Evolutionary conservation across 2,329 filamentous ascomycete species (phyloP).

Genomic region (Colletotrichum eleusines): DNA sequence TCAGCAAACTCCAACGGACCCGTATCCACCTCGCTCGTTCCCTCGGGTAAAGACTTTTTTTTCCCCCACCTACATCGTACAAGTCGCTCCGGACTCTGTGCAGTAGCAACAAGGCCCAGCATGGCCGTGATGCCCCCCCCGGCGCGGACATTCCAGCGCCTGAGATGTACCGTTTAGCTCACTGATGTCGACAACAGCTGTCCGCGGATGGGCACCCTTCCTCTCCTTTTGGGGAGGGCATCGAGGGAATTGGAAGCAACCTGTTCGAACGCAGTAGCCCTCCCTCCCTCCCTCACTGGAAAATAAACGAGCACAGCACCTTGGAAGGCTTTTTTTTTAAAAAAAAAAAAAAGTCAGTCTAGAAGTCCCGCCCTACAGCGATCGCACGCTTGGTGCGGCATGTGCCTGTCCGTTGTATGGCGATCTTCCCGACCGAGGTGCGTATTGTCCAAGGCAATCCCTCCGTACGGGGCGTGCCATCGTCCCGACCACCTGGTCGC

Average conservation of each 20-base stretch:
- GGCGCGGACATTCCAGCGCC: background rate
- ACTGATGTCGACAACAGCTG: background rate
- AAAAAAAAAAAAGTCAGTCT: background rate
- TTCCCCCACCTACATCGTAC: too few relatives aligned
- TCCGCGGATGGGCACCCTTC: background rate
- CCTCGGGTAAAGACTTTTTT: background rate
- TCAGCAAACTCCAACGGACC: background rate
- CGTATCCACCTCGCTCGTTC: background rate
- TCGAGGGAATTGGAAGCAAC: background rate
- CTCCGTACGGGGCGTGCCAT: background rate
- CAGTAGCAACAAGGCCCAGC: background rate
- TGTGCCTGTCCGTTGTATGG: background rate
- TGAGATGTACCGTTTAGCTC: background rate
- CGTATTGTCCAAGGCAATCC: too few relatives aligned
- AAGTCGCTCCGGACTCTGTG: background rate
- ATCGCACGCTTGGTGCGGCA: background rate
- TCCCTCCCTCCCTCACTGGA: background rate
- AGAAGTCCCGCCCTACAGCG: background rate
- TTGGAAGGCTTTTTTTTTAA: background rate
- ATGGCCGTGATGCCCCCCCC: background rate
- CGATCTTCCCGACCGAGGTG: background rate
- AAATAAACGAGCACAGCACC: background rate
- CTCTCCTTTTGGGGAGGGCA: background rate
- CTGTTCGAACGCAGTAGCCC: background rate
- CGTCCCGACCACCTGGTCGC: background rate